Evolutionary conservation across 306 rosid species (phyloP).

Genomic region (Notholithocarpus densiflorus): DNA sequence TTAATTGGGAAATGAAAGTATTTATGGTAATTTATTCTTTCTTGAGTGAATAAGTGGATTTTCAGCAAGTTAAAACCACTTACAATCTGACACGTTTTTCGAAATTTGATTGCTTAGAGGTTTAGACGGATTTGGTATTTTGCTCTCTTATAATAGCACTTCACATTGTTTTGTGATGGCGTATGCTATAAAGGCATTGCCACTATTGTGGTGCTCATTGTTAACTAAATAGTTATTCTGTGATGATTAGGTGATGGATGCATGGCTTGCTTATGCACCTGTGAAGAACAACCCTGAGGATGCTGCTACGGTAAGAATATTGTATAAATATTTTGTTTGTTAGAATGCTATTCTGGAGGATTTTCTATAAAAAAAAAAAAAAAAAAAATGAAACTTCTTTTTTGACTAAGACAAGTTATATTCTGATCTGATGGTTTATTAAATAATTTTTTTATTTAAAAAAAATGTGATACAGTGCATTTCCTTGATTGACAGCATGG

Average conservation of each 20-base stretch:
- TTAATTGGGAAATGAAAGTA: too few relatives aligned
- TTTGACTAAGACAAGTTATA: background rate
- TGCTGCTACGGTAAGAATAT: conserved; percentile 73
- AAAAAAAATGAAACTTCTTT: background rate
- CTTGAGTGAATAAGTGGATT: conserved; percentile 4
- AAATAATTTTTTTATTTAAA: background rate
- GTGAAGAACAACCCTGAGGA: conserved; percentile 98
- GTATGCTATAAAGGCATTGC: conserved; percentile 1
- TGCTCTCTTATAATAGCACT: conserved; percentile 1
- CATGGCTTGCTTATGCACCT: conserved; percentile 98
- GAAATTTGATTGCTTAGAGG: background rate
- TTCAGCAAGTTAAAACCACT: conserved; percentile 12
- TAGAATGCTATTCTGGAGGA: background rate
- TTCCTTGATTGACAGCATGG: background rate
- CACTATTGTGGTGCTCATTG: background rate
- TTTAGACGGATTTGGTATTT: background rate
- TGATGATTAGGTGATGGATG: conserved; percentile 66
- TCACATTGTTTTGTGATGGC: background rate
- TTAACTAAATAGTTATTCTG: conserved; percentile 24
- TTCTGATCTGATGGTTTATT: background rate
- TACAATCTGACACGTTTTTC: background rate
- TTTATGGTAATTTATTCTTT: conserved; percentile 52
- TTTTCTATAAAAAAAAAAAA: background rate
- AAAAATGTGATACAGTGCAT: background rate
- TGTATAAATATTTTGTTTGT: conserved; percentile 19